Evolutionary conservation across 2,329 filamentous ascomycete genomes (phyloP).

Genomic region (Stachybotrys chlorohalonatus): DNA sequence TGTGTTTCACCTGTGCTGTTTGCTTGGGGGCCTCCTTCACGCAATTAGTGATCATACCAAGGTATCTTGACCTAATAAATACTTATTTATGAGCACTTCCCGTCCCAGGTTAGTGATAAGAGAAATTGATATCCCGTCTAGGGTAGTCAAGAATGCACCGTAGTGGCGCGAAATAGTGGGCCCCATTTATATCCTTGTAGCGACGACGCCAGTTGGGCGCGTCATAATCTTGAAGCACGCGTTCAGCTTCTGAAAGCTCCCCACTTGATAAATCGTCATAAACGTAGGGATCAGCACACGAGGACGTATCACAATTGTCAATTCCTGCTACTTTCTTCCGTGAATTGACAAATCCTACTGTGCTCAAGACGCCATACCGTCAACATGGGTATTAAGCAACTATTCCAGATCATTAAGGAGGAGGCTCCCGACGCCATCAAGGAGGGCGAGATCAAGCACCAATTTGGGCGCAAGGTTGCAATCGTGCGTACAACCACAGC

Average conservation of each 20-base stretch:
- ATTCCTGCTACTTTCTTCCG: not conserved
- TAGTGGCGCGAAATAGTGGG: not conserved
- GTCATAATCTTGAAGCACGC: constrained; percentile 17
- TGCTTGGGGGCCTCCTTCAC: too few species aligned
- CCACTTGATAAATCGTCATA: not conserved
- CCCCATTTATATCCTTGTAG: constrained; percentile 20
- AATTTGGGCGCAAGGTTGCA: constrained; percentile 96
- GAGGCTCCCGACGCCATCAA: constrained; percentile 94
- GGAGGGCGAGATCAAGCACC: constrained; percentile 95
- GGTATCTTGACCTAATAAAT: too few species aligned
- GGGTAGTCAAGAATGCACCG: not conserved
- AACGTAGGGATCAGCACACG: not conserved
- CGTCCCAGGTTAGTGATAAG: not conserved
- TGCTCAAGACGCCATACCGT: constrained; percentile 1
- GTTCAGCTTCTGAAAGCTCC: constrained; percentile 5
- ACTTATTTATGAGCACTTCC: too few species aligned
- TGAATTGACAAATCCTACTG: not conserved
- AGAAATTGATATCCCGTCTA: not conserved
- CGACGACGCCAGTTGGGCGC: constrained; percentile 9
- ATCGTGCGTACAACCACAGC: constrained; percentile 56
- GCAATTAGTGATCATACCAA: too few species aligned
- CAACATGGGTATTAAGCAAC: constrained; percentile 59
- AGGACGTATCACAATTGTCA: not conserved
- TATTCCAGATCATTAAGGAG: constrained; percentile 77
- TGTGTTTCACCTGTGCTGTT: too few species aligned